Conservation (phyloP, 768 basidiomycete species). For the Termitomyces sp. region DNA sequence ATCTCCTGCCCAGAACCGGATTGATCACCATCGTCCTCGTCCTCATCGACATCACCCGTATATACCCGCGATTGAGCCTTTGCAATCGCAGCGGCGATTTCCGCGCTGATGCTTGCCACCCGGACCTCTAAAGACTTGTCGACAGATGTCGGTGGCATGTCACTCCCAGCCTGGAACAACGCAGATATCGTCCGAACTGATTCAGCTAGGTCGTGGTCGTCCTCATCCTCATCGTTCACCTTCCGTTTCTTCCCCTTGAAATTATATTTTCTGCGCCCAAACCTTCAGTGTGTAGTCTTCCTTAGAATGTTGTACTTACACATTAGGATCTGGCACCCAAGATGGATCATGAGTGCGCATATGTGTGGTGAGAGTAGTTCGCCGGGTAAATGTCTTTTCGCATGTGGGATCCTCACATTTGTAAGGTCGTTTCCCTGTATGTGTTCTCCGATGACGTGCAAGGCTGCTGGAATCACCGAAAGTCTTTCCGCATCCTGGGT, state of each 20-base stretch:
- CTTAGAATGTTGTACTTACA: constrained; percentile 43
- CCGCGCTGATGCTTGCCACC: constrained; percentile 76
- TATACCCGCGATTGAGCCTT: constrained; percentile 64
- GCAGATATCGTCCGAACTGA: constrained; percentile 75
- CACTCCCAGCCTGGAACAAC: constrained; percentile 49
- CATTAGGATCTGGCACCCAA: constrained; percentile 82
- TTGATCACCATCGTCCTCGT: constrained; percentile 46
- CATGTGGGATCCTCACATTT: constrained; percentile 81
- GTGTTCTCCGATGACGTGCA: constrained; percentile 87
- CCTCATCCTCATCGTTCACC: constrained; percentile 46
- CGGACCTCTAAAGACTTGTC: constrained; percentile 57
- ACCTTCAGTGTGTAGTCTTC: constrained; percentile 1
- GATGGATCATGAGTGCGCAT: constrained; percentile 85
- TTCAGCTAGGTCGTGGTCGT: constrained; percentile 65
- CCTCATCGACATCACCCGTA: constrained; percentile 42
- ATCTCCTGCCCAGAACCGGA: constrained; percentile 53
- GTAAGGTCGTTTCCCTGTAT: constrained; percentile 83
- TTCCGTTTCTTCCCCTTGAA: constrained; percentile 74
- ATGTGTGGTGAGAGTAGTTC: constrained; percentile 81
- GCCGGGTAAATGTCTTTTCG: constrained; percentile 84
- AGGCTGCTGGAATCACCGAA: constrained; percentile 92
- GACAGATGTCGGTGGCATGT: constrained; percentile 23
- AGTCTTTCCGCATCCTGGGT: constrained; percentile 81
- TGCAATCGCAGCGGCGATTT: constrained; percentile 77
- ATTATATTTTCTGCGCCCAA: constrained; percentile 58